Conservation (phyloP, 345 rosid species). For the Odontarrhena argentea region DNA sequence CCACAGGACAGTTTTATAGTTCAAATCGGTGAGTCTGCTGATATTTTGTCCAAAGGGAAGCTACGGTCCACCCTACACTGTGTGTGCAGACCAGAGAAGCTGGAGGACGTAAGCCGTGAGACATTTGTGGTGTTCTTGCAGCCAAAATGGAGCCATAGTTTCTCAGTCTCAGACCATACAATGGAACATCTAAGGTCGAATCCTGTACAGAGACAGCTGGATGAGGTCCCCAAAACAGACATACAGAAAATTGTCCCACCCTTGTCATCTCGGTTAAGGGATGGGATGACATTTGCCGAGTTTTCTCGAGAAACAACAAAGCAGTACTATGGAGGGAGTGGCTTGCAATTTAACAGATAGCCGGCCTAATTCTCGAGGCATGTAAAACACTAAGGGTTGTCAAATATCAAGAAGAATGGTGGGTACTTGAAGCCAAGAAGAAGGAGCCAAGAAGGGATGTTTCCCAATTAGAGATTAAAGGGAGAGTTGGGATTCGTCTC, state of each 20-base stretch:
- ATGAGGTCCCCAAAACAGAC: slow-evolving; percentile 33
- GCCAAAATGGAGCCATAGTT: slow-evolving; percentile 78
- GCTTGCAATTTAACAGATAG: slow-evolving; percentile 73
- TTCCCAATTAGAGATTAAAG: slow-evolving; percentile 24
- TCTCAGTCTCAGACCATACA: slow-evolving; percentile 51
- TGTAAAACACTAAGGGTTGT: slow-evolving; percentile 1
- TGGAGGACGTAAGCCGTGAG: slow-evolving; percentile 68
- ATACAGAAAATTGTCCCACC: slow-evolving; percentile 65
- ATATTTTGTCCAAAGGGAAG: slow-evolving; percentile 73
- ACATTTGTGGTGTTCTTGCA: slow-evolving; percentile 81
- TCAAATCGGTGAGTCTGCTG: slow-evolving; percentile 91
- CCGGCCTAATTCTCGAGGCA: not conserved
- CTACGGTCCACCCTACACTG: slow-evolving; percentile 78
- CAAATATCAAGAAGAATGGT: not conserved
- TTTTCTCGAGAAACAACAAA: slow-evolving; percentile 80
- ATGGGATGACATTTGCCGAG: slow-evolving; percentile 90
- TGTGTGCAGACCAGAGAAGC: slow-evolving; percentile 60
- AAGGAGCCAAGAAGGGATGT: slow-evolving; percentile 26
- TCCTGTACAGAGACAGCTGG: slow-evolving; percentile 29
- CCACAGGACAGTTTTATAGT: slow-evolving; percentile 73
- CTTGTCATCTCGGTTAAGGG: slow-evolving; percentile 67
- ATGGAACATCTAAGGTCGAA: slow-evolving; percentile 36
- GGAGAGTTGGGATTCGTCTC: slow-evolving; percentile 31
- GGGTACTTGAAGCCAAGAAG: slow-evolving; percentile 24
- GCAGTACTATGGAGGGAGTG: slow-evolving; percentile 83